Evolutionary conservation across 805 yeast species (phyloP).

Genomic region (Spathaspora gorwiae): DNA sequence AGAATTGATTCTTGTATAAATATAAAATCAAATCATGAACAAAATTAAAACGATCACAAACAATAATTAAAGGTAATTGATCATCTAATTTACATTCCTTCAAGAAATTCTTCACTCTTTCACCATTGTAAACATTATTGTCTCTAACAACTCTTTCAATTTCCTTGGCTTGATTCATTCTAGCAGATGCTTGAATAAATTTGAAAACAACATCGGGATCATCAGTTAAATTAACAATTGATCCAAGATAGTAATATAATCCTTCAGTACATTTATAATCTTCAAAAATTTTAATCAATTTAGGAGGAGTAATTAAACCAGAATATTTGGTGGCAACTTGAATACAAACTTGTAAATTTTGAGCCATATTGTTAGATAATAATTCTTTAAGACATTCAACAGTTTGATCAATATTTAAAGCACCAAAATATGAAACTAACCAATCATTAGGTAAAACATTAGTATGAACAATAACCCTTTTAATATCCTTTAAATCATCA

Average conservation of each 20-base stretch:
- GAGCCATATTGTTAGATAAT: constrained; percentile 71
- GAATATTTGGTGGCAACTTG: constrained; percentile 97
- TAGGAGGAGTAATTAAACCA: constrained; percentile 82
- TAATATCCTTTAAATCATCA: constrained; percentile 91
- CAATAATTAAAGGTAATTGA: constrained; percentile 93
- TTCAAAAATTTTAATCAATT: constrained; percentile 86
- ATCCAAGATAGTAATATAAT: constrained; percentile 85
- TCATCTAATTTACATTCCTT: constrained; percentile 92
- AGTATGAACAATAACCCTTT: constrained; percentile 89
- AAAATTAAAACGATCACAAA: constrained; percentile 86
- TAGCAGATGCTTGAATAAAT: constrained; percentile 92
- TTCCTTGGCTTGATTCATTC: constrained; percentile 84
- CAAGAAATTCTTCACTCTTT: constrained; percentile 93
- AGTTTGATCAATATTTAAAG: constrained; percentile 90
- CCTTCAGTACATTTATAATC: constrained; percentile 92
- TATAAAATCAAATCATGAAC: constrained; percentile 91
- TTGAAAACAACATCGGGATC: constrained; percentile 95
- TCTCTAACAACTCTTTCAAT: constrained; percentile 94
- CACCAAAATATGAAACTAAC: constrained; percentile 90
- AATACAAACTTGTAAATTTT: constrained; percentile 85
- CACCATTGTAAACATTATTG: constrained; percentile 92
- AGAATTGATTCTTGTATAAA: constrained; percentile 91
- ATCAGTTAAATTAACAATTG: constrained; percentile 88
- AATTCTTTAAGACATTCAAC: constrained; percentile 82
- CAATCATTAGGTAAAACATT: constrained; percentile 84